A percentile compares a stretch with the other conserved stretches of the same genome.
Evolutionary conservation across 345 rosid genomes (phyloP).

Genomic region (Euclidium syriacum): DNA sequence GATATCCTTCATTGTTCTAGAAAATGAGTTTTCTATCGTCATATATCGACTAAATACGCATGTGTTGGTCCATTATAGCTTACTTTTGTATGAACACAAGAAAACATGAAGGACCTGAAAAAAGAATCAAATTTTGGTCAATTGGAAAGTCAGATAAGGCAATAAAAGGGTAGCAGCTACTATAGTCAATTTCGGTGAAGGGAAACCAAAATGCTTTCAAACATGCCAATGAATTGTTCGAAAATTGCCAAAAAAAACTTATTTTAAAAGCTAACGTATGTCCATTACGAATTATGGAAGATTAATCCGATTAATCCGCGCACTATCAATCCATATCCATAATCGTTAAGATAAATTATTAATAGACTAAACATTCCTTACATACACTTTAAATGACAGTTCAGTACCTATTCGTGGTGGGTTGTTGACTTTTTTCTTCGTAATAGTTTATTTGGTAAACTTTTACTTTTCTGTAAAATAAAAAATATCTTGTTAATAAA

Average conservation of each 20-base stretch:
- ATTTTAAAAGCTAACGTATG: neutral
- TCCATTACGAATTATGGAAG: neutral
- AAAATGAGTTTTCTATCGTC: neutral
- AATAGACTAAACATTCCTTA: neutral
- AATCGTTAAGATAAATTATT: neutral
- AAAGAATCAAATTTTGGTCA: constrained; percentile 2
- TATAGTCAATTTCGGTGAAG: neutral
- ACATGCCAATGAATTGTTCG: neutral
- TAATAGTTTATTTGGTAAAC: neutral
- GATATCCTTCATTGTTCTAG: constrained; percentile 13
- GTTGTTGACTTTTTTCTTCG: neutral
- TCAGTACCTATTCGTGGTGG: neutral
- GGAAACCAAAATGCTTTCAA: constrained; percentile 2
- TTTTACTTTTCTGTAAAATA: neutral
- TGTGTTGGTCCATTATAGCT: constrained; percentile 9
- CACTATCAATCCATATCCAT: constrained; percentile 8
- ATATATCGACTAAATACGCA: neutral
- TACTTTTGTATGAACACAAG: constrained; percentile 21
- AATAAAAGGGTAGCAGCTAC: neutral
- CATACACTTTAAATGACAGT: neutral
- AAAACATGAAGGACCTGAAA: neutral
- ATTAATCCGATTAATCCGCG: neutral
- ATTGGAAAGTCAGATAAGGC: neutral
- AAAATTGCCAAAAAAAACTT: neutral
- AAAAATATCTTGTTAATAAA: neutral